Evolutionary conservation across 176 grass and related monocot genomes (phyloP).

Genomic region (Oryza glaberrima): DNA sequence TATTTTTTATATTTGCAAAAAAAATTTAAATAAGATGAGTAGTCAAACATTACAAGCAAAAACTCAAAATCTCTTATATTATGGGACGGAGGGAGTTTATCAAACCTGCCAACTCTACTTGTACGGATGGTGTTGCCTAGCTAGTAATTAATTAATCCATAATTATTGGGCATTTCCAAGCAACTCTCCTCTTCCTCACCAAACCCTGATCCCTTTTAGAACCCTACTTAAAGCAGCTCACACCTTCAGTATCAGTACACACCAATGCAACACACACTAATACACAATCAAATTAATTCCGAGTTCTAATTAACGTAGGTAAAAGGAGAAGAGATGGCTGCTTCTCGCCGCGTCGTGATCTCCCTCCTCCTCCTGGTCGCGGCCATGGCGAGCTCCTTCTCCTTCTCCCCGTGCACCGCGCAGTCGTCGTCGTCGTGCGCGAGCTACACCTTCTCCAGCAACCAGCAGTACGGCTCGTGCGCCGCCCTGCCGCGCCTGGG

Average conservation of each 20-base stretch:
- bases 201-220: neutral
- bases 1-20: no score
- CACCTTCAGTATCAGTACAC: neutral
- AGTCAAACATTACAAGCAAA: no score
- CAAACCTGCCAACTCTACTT: neutral
- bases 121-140: neutral
- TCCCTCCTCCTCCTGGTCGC: slow-evolving; percentile 26
- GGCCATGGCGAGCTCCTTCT: neutral
- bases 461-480: slow-evolving; percentile 62
- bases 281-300: neutral
- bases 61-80: no score
- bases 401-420: neutral
- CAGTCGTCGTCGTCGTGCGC: slow-evolving; percentile 39
- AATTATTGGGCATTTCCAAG: slow-evolving; percentile 17
- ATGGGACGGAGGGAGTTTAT: neutral
- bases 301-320: neutral
- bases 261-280: neutral
- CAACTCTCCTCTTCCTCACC: slow-evolving; percentile 42
- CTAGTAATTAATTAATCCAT: neutral
- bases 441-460: slow-evolving; percentile 73
- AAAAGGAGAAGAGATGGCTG: slow-evolving; percentile 24
- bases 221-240: neutral
- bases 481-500: slow-evolving; percentile 63
- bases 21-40: no score
- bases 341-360: slow-evolving; percentile 16